Evolutionary conservation across 352 stramenopile species (phyloP), one percentile per base, ranked within the genome.

Genomic region (Pythium rhizo-oryzae): DNA sequence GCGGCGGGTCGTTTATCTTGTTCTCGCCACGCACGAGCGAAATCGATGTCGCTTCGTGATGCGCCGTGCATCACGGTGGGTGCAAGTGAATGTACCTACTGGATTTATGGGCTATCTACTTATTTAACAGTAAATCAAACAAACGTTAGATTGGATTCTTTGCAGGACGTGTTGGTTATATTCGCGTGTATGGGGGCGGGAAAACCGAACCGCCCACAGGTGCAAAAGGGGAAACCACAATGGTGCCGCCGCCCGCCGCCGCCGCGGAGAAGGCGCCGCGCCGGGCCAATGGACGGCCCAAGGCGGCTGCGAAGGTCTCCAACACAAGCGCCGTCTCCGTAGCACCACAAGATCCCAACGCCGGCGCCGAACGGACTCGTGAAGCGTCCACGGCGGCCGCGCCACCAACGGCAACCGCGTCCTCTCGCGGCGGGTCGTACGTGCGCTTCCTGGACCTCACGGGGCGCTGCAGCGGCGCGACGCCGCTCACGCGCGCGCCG

Each of bases 371-470:
- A 50, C 8, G 25, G 35, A n/a, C 35, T 21, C 5, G 1, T 21
- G 35, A 49, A 12, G 19, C 21, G 21, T 39, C 46, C 13, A 19
- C 46, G 23, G 12, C 44, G 43, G 11, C n/a, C 28, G 8, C 25
- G 25, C 11, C 44, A 13, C 25, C 6, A 8, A 21, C 41, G 41
- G 15, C 35, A 33, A 53, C 41, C n/a, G 19, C n/a, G 6, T 53
- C 35, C 2, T 35, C 59, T n/a, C 28, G 47, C 11, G 35, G 61
- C 15, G 58, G 52, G 4, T 19, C 67, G 52, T 90, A 83, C 51
- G 75, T 89, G 66, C 73, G 75, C 23, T 77, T 54, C 7, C 65
- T 87, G 44, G 70, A 75, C 59, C 69, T 87, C n/a, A 77, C 75
- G 21, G 65, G 63, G 2, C 70, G 57, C 23, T 89, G 82, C 59